These are phyloP conservation scores for Monosporozyma yasuniensis DNA, from an alignment of 805 yeast genomes.

Conservation along the genomic window DNA sequence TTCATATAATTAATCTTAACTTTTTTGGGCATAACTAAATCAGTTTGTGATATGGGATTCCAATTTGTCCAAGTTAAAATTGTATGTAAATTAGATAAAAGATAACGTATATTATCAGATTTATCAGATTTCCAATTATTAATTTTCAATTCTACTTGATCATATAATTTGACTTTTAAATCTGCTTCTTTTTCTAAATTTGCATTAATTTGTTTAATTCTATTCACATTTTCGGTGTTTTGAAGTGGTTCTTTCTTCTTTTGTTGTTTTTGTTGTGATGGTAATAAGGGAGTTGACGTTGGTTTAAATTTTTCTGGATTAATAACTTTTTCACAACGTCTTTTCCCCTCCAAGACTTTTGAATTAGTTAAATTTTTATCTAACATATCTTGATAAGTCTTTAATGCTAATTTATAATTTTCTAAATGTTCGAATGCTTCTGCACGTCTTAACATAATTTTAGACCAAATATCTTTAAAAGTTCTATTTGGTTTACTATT, in stretches of 20 bases:
- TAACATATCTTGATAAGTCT: constrained; percentile 51
- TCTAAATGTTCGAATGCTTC: constrained; percentile 81
- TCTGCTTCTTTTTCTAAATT: constrained; percentile 38
- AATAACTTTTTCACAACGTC: constrained; percentile 62
- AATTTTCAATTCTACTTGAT: constrained; percentile 47
- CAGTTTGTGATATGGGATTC: constrained; percentile 59
- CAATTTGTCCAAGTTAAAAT: constrained; percentile 66
- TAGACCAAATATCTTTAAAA: constrained; percentile 59
- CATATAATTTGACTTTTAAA: constrained; percentile 55
- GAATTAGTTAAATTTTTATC: constrained; percentile 59
- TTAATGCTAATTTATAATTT: constrained; percentile 53
- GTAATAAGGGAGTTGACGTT: constrained; percentile 2
- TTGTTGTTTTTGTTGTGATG: constrained; percentile 7
- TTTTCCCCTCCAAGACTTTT: constrained; percentile 65
- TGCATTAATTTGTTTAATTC: constrained; percentile 40
- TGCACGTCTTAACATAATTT: constrained; percentile 61
- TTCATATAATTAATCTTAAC: constrained; percentile 83
- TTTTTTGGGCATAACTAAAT: constrained; percentile 79
- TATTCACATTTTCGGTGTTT: constrained; percentile 36
- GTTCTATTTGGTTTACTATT: constrained; percentile 18
- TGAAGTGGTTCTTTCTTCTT: constrained; percentile 5
- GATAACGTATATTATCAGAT: constrained; percentile 70
- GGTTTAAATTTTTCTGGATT: constrained; percentile 36
- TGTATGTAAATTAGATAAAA: constrained; percentile 58
- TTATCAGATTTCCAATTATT: constrained; percentile 64